These are phyloP conservation scores for Haemoproteus tartakovskyi DNA, from an alignment of 169 alveolate species.

Conservation along the genomic window DNA sequence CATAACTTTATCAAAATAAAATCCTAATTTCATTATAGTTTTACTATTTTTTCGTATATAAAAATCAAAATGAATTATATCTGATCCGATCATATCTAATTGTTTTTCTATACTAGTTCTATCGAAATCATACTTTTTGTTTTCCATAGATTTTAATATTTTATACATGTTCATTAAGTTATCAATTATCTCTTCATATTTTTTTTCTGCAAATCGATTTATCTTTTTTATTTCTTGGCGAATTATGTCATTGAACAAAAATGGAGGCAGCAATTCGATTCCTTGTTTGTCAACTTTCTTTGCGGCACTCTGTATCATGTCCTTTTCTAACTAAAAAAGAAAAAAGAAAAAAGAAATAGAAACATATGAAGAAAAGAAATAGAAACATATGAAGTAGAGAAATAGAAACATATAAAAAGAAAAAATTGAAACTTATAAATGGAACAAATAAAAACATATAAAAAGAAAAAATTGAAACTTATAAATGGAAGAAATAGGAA, in stretches of 20 bases:
- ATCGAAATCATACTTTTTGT: neutral
- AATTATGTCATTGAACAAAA: constrained; percentile 65
- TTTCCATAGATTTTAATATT: constrained; percentile 11
- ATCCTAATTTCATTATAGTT: constrained; percentile 63
- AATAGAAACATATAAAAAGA: neutral
- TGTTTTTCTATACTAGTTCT: constrained; percentile 16
- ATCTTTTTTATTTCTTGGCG: constrained; percentile 69
- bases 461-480: no score
- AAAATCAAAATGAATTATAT: constrained; percentile 69
- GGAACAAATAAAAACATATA: no score
- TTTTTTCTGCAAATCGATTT: constrained; percentile 67
- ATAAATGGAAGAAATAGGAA: no score
- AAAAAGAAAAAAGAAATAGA: neutral
- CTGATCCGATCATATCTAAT: constrained; percentile 66
- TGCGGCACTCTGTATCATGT: constrained; percentile 29
- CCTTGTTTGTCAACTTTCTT: constrained; percentile 49
- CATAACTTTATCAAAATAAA: constrained; percentile 68
- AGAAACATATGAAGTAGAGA: neutral
- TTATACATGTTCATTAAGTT: constrained; percentile 62
- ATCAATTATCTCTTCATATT: constrained; percentile 63
- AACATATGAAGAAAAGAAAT: neutral
- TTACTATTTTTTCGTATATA: constrained; percentile 68
- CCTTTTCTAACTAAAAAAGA: constrained; percentile 49
- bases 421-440: neutral
- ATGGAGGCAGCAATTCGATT: constrained; percentile 53